Conservation (phyloP, 1,284 basidiomycete genomes). For the Athelia sp. region DNA sequence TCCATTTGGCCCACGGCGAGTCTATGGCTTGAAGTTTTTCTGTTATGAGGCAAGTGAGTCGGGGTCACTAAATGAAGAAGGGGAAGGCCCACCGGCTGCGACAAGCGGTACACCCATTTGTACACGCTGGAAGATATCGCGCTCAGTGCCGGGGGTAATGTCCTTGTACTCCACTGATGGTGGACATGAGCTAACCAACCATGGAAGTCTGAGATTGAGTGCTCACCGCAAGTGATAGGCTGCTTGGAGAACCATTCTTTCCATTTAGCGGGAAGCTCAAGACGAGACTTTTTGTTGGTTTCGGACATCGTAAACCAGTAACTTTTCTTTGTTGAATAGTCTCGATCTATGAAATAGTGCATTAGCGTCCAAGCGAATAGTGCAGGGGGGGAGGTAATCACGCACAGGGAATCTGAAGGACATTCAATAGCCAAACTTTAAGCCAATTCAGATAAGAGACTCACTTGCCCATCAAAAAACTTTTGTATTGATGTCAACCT, state of each 20-base stretch:
- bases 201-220: neutral
- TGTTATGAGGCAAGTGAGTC: constrained; percentile 18
- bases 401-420: constrained; percentile 32
- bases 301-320: constrained; percentile 55
- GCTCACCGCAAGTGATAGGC: constrained; percentile 58
- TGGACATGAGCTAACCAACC: neutral
- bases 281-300: constrained; percentile 27
- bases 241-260: constrained; percentile 48
- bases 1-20: constrained; percentile 54
- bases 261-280: constrained; percentile 44
- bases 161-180: constrained; percentile 51
- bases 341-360: constrained; percentile 31
- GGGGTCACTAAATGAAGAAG: constrained; percentile 3
- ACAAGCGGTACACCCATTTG: constrained; percentile 71
- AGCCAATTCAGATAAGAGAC: constrained; percentile 17
- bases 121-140: constrained; percentile 76
- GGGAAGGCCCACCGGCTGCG: constrained; percentile 45
- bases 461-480: constrained; percentile 65
- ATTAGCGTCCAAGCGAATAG: constrained; percentile 1
- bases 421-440: neutral
- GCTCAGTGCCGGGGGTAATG: constrained; percentile 44
- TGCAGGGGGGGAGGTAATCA: constrained; percentile 5
- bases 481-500: constrained; percentile 67
- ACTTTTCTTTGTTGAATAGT: constrained; percentile 46
- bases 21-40: constrained; percentile 70